Evolutionary conservation across 2,329 filamentous ascomycete species (phyloP).

Genomic region (Plenodomus biglobosus): DNA sequence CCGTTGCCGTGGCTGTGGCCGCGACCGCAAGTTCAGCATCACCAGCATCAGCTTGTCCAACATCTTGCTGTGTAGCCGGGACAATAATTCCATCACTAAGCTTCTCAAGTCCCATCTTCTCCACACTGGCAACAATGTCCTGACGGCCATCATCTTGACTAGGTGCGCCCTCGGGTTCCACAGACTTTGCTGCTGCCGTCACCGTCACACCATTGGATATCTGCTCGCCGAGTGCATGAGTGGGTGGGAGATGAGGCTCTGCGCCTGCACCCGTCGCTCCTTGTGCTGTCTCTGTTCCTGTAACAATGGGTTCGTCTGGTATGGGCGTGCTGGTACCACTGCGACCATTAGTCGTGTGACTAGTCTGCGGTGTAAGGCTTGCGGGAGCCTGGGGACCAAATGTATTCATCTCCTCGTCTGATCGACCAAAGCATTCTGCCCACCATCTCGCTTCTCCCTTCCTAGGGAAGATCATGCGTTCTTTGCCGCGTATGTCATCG

Average conservation of each 20-base stretch:
- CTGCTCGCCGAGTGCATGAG: slow-evolving; percentile 21
- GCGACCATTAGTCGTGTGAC: slow-evolving; percentile 25
- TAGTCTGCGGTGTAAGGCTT: slow-evolving; percentile 32
- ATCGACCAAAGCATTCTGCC: slow-evolving; percentile 81
- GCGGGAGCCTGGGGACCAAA: slow-evolving; percentile 30
- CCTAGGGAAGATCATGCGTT: slow-evolving; percentile 80
- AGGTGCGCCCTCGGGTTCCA: slow-evolving; percentile 31
- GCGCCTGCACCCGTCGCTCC: slow-evolving; percentile 36
- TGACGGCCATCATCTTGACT: slow-evolving; percentile 36
- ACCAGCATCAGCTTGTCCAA: too few relatives aligned
- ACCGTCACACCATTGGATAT: slow-evolving; percentile 8
- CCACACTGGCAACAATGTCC: slow-evolving; percentile 35
- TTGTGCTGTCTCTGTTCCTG: slow-evolving; percentile 39
- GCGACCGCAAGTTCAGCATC: slow-evolving; percentile 10
- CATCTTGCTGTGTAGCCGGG: slow-evolving; percentile 7
- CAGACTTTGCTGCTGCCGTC: slow-evolving; percentile 23
- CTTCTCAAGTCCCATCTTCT: slow-evolving; percentile 33
- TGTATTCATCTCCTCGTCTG: slow-evolving; percentile 91
- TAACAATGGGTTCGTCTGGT: slow-evolving; percentile 37
- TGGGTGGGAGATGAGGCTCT: slow-evolving; percentile 25
- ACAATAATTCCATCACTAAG: too few relatives aligned
- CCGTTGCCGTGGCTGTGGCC: too few relatives aligned
- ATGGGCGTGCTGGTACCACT: slow-evolving; percentile 33
- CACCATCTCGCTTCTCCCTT: slow-evolving; percentile 87
- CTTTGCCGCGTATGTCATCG: slow-evolving; percentile 75